These are phyloP conservation scores for Carex pumila DNA, from an alignment of 176 grass and related monocot species.

Conservation along the genomic window DNA sequence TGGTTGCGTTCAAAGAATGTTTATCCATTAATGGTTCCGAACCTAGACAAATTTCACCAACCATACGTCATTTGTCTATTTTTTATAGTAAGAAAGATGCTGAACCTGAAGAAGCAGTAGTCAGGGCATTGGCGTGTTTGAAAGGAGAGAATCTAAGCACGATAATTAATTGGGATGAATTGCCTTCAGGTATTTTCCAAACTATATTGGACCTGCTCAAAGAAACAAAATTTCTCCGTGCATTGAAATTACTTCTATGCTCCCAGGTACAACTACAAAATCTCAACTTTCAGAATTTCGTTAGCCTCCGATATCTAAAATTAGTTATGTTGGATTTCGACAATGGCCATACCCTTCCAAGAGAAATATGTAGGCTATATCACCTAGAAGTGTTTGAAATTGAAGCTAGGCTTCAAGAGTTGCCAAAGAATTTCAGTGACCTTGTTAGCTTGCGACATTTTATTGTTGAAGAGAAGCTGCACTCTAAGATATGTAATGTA, in stretches of 20 bases:
- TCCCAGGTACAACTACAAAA: background rate
- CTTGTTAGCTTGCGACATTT: constrained; percentile 16
- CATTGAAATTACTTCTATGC: background rate
- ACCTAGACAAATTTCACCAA: background rate
- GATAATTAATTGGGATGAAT: background rate
- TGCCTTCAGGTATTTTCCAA: background rate
- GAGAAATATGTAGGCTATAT: background rate
- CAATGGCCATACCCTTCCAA: background rate
- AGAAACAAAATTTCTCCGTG: background rate
- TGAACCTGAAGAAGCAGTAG: background rate
- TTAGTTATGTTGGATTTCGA: background rate
- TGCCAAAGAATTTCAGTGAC: background rate
- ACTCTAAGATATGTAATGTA: background rate
- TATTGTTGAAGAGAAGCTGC: background rate
- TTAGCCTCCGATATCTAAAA: constrained; percentile 27
- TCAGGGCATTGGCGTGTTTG: background rate
- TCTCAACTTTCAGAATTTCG: background rate
- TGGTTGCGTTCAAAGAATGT: constrained; percentile 8
- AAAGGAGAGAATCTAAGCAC: constrained; percentile 19
- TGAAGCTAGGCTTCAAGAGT: no score
- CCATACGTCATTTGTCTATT: constrained; percentile 23
- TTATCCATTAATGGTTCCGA: background rate
- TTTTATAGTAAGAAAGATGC: background rate
- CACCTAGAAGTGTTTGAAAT: constrained; percentile 37
- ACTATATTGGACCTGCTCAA: background rate